These are phyloP conservation scores for Moesziomyces sp. DNA, from an alignment of 1,284 basidiomycete genomes.

Conservation along the genomic window DNA sequence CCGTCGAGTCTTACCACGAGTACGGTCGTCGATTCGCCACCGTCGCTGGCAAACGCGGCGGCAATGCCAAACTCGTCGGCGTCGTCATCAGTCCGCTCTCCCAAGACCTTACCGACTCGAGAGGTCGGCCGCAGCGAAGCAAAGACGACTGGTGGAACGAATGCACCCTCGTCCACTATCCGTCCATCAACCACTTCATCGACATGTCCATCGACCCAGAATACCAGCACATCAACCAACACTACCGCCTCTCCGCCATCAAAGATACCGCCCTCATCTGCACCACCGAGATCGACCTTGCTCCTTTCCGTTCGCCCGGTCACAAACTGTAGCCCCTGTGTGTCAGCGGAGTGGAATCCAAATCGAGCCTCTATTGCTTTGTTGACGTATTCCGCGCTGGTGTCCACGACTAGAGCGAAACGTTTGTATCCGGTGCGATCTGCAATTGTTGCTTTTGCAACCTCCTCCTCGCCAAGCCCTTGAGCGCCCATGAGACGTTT, in stretches of 20 bases:
- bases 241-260: slow-evolving; percentile 38
- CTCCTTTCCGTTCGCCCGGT: slow-evolving; percentile 1
- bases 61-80: slow-evolving; percentile 51
- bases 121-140: slow-evolving; percentile 6
- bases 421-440: slow-evolving; percentile 10
- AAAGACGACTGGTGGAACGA: slow-evolving; percentile 52
- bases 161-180: slow-evolving; percentile 46
- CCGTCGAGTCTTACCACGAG: slow-evolving; percentile 40
- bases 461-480: slow-evolving; percentile 30
- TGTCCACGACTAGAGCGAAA: slow-evolving; percentile 3
- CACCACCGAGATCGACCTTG: slow-evolving; percentile 36
- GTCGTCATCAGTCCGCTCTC: slow-evolving; percentile 36
- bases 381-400: no score
- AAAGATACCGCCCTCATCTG: slow-evolving; percentile 48
- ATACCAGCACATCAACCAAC: slow-evolving; percentile 49
- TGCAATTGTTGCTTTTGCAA: slow-evolving; percentile 17
- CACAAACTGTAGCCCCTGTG: slow-evolving; percentile 16
- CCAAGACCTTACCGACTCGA: slow-evolving; percentile 11
- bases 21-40: slow-evolving; percentile 43
- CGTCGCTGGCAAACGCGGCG: slow-evolving; percentile 40
- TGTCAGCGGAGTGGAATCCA: background rate
- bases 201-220: slow-evolving; percentile 51
- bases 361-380: background rate
- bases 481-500: slow-evolving; percentile 71
- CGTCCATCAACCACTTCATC: slow-evolving; percentile 48